phyloP scores from a whole-genome alignment of 2,329 filamentous ascomycete genomes.

The Colletotrichum graminicola region DNA sequence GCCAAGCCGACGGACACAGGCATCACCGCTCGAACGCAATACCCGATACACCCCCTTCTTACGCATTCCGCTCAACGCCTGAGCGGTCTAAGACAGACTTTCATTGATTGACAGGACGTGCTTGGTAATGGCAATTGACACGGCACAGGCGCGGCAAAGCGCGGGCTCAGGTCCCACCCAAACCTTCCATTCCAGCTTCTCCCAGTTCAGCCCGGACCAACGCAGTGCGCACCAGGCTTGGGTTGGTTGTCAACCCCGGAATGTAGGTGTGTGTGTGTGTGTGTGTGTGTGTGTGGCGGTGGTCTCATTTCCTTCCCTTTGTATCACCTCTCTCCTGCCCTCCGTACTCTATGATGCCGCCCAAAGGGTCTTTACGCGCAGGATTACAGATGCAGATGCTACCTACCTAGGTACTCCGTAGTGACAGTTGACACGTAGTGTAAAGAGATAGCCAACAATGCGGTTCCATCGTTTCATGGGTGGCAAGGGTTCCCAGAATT shows the following conservation, averaged over 20 bases:
- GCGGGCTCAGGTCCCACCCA: neutral
- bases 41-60: constrained; percentile 18
- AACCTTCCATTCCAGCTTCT: constrained; percentile 9
- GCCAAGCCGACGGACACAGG: neutral
- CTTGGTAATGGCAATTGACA: neutral
- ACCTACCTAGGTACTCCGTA: too few species aligned
- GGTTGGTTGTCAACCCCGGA: neutral
- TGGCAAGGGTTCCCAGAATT: constrained; percentile 3
- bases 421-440: neutral
- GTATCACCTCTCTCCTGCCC: constrained; percentile 10
- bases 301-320: constrained; percentile 8
- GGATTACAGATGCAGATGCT: too few species aligned
- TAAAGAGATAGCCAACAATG: constrained; percentile 9
- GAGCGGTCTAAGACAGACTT: constrained; percentile 34
- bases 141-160: constrained; percentile 11
- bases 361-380: neutral
- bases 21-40: constrained; percentile 25
- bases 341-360: neutral
- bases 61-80: constrained; percentile 23
- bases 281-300: constrained; percentile 18
- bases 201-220: constrained; percentile 24
- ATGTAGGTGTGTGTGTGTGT: constrained; percentile 19
- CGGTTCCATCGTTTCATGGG: neutral
- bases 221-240: constrained; percentile 24
- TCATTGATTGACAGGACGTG: constrained; percentile 11